Evolutionary conservation across 805 yeast genomes (phyloP).

Genomic region (Maudiozyma saulgeensis): DNA sequence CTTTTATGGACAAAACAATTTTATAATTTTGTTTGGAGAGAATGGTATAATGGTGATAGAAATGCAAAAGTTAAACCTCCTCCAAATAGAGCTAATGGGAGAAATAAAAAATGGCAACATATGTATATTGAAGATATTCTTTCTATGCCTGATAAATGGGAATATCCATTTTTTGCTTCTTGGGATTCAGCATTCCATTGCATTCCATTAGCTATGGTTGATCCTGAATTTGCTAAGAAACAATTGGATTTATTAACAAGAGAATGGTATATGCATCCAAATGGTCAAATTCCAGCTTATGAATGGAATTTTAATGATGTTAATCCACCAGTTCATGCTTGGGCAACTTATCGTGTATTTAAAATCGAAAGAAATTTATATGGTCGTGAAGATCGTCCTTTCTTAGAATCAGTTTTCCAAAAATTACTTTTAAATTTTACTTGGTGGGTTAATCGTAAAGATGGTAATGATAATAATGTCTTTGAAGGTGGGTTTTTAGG

Average conservation of each 20-base stretch:
- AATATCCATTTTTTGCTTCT: conserved; percentile 90
- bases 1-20: conserved; percentile 89
- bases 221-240: conserved; percentile 82
- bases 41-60: conserved; percentile 86
- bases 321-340: conserved; percentile 94
- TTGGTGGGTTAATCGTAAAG: conserved; percentile 97
- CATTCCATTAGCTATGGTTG: conserved; percentile 85
- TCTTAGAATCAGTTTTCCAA: conserved; percentile 84
- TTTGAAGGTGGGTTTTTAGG: conserved; percentile 94
- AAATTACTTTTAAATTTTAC: conserved; percentile 81
- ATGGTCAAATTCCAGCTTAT: conserved; percentile 92
- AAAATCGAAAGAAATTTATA: conserved; percentile 81
- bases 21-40: conserved; percentile 74
- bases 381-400: conserved; percentile 71
- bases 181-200: conserved; percentile 98
- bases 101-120: conserved; percentile 85
- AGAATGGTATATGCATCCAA: conserved; percentile 97
- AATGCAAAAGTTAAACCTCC: conserved; percentile 64
- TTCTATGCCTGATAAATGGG: conserved; percentile 93
- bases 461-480: conserved; percentile 75
- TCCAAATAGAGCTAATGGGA: conserved; percentile 68
- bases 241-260: conserved; percentile 79
- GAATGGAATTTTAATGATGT: conserved; percentile 95
- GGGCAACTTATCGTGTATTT: conserved; percentile 85
- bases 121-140: conserved; percentile 79